Base-by-base conservation (phyloP, 257 asterid genomes). In the Ocimum tenuiflorum region DNA sequence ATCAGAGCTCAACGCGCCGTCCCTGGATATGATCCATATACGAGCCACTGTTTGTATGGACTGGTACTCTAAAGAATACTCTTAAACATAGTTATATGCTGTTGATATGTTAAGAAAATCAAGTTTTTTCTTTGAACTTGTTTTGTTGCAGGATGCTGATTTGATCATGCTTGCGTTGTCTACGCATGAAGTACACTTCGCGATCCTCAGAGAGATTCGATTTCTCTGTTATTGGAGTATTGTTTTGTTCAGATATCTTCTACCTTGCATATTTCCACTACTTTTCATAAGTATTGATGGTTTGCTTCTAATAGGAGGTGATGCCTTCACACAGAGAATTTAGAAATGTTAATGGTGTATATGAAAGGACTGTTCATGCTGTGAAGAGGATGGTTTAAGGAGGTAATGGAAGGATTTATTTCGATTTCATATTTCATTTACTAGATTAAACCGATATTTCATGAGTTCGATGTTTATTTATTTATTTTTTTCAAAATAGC, bases 131-230 rank as follows among this genome's bases (percentile, higher is more conserved):
- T 27, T 1, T 27, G 2, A 1, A 13, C 18, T 31, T 11, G 12
- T 19, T 11, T 19, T 20, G 23, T 51, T 47, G 67, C 84, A 83
- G 94, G 95, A 87, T 58, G 89, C 89, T 0, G 91, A 87, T 50
- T 66, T 87, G 29, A 82, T 87, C 12, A 84, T 84, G 89, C 75
- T 84, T 8, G 91, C 87, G 8, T 65, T 87, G 76, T 81, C 95
- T 0, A 75, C 91, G 0, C 95, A 87, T 27, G 95, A 87, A 70
- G 54, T 72, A 54, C 85, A 87, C 51, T 84, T 87, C 38, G 77
- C 82, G 0, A 81, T 84, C 59, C 61, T 84, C 8, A 74, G 91
- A 74, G 95, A 87, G 91, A 91, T 84, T 67, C 18, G 58, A 7
- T 33, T 18, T 7, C 0, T 59, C 8, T 36, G n/a, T 10, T n/a